These are phyloP conservation scores for Candida methanosorbosa DNA, from an alignment of 805 yeast genomes.

Conservation along the genomic window DNA sequence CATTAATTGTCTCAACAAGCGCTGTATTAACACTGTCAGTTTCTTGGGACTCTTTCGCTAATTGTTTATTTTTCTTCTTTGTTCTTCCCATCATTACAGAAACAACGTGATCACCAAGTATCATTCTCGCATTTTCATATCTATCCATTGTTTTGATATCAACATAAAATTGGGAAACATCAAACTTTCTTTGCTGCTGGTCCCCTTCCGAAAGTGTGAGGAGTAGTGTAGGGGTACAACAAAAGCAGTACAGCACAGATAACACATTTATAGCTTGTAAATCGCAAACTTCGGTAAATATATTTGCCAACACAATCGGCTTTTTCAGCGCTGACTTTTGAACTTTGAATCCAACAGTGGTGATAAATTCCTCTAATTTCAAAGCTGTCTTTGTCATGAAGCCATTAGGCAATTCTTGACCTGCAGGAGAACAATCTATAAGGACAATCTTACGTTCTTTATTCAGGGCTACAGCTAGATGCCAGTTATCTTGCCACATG, in stretches of 20 bases:
- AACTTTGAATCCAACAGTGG: constrained; percentile 17
- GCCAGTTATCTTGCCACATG: constrained; percentile 22
- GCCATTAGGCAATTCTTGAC: not conserved
- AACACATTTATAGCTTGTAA: constrained; percentile 22
- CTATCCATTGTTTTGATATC: constrained; percentile 18
- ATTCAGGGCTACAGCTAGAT: constrained; percentile 22
- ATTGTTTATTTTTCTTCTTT: not conserved
- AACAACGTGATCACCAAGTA: constrained; percentile 13
- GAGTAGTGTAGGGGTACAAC: constrained; percentile 3
- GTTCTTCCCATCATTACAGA: constrained; percentile 11
- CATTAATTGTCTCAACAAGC: no score
- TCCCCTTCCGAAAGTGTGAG: constrained; percentile 7
- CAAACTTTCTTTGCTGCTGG: constrained; percentile 11
- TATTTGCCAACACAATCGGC: constrained; percentile 13
- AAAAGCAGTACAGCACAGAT: constrained; percentile 19
- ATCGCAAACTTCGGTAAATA: constrained; percentile 16
- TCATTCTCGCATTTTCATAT: constrained; percentile 13
- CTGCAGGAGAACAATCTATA: constrained; percentile 15
- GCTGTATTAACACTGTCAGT: no score
- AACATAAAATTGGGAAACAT: constrained; percentile 19
- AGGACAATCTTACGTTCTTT: constrained; percentile 15
- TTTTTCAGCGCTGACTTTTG: constrained; percentile 17
- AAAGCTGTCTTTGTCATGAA: constrained; percentile 18
- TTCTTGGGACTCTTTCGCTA: not conserved
- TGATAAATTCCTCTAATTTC: constrained; percentile 18